Evolutionary conservation across 352 stramenopile species (phyloP), one percentile per base, ranked within the genome.

Genomic region (Phytophthora pini): DNA sequence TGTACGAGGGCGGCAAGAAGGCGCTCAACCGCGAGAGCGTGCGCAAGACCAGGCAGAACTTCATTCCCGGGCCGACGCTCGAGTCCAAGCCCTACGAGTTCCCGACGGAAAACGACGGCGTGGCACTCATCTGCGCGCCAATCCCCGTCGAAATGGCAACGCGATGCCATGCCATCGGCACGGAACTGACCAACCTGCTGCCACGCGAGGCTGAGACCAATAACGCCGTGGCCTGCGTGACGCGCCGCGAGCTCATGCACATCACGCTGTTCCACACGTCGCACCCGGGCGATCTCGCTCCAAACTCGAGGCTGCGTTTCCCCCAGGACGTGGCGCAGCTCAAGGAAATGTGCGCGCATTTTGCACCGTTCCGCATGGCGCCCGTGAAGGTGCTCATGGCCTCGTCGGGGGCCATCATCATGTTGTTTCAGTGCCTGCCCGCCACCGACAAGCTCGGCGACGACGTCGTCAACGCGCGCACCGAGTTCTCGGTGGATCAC

Each of bases 221-320:
- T 20, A 61, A 84, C 48, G 66, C 76, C 15, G 72, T 75, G 20
- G 70, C 61, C n/a, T 90, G 86, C 58, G 77, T 91, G 34, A 92
- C 88, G 56, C 77, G 74, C 9, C 68, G 74, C 12, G 80, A 87
- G 4, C 76, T 87, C 29, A 91, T 93, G 84, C 84, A 93, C 67
- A 65, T 93, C 61, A 93, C 84, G 55, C 65, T 93, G 8, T 92
- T 90, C 62, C 84, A 93, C 70, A 91, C 84, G 45, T 93, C 84
- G 11, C 82, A 90, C 46, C 84, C 84, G 5, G 70, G 79, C 26
- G 82, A 88, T 12, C 53, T 90, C 34, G 62, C 83, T 2, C 79
- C 82, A 0, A 53, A 76, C 29, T 76, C 79, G 12, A 79, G 61
- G 38, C 31, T 59, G 4, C 79, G 75, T 1, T 70, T 75, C 38